Conservation (phyloP, 2,329 filamentous ascomycete species). For the Verruconis gallopava region DNA sequence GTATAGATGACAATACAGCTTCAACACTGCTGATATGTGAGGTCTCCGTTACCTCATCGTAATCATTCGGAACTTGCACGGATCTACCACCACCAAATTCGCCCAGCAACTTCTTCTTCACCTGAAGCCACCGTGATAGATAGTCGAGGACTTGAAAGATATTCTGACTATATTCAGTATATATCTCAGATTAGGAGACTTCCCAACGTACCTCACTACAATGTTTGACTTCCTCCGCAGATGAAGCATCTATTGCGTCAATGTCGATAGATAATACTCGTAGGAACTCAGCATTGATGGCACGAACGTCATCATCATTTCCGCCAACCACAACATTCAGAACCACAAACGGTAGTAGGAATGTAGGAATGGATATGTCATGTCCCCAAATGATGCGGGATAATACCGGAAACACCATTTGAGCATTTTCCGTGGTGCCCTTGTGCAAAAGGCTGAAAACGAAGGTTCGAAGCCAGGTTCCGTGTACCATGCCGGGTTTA, state of each 20-base stretch:
- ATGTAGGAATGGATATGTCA: slow-evolving; percentile 74
- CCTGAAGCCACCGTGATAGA: slow-evolving; percentile 76
- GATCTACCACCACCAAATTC: slow-evolving; percentile 29
- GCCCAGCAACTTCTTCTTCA: slow-evolving; percentile 46
- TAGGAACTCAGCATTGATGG: slow-evolving; percentile 61
- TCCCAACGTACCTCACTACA: slow-evolving; percentile 65
- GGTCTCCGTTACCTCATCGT: slow-evolving; percentile 40
- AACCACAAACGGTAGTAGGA: slow-evolving; percentile 76
- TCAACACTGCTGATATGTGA: slow-evolving; percentile 54
- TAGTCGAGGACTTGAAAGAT: slow-evolving; percentile 89
- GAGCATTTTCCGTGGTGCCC: slow-evolving; percentile 59
- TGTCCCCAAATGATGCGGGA: slow-evolving; percentile 73
- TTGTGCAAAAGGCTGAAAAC: slow-evolving; percentile 72
- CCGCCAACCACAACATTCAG: slow-evolving; percentile 72
- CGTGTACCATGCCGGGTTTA: slow-evolving; percentile 52
- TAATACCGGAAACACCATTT: slow-evolving; percentile 68
- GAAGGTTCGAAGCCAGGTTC: slow-evolving; percentile 68
- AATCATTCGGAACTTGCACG: slow-evolving; percentile 29
- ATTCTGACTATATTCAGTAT: slow-evolving; percentile 42
- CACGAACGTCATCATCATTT: slow-evolving; percentile 46
- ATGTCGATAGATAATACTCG: slow-evolving; percentile 47
- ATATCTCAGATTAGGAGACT: neutral
- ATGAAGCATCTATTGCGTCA: slow-evolving; percentile 26
- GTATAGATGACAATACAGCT: slow-evolving; percentile 54
- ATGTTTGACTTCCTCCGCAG: slow-evolving; percentile 47